Percentiles rank a stretch among this genome's conserved stretches.
phyloP scores from a whole-genome alignment of 78 protist genomes.

The Tieghemostelium lacteum region DNA sequence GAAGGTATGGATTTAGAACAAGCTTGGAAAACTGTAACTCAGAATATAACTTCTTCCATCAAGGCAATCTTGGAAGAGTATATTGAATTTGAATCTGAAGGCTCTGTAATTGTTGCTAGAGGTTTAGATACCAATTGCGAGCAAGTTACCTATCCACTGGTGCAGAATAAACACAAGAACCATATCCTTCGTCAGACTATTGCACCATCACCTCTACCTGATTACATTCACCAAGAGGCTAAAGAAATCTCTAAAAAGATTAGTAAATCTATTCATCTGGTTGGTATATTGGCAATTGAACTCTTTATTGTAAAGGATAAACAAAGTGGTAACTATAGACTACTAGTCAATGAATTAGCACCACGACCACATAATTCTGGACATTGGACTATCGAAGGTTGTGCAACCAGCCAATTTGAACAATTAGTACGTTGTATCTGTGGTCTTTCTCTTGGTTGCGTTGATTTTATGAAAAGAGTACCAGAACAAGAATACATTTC shows the following conservation, averaged over 20 bases:
- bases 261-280: conserved; percentile 75
- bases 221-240: conserved; percentile 71
- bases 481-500: conserved; percentile 39
- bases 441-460: conserved; percentile 88
- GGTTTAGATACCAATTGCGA: conserved; percentile 28
- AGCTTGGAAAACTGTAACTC: conserved; percentile 74
- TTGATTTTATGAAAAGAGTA: conserved; percentile 43
- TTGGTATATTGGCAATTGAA: conserved; percentile 91
- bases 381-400: conserved; percentile 96
- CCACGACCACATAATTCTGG: conserved; percentile 97
- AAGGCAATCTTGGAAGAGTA: conserved; percentile 63
- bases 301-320: conserved; percentile 75
- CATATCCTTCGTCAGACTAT: conserved; percentile 81
- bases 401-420: conserved; percentile 90
- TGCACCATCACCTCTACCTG: conserved; percentile 73
- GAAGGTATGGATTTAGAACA: conserved; percentile 38
- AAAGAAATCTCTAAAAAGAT: conserved; percentile 59
- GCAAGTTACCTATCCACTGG: conserved; percentile 79
- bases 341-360: conserved; percentile 94
- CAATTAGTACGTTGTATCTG: conserved; percentile 90
- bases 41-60: conserved; percentile 7
- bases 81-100: conserved; percentile 74
- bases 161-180: conserved; percentile 83
- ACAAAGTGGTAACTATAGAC: conserved; percentile 24
- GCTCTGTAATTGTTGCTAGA: conserved; percentile 91